Evolutionary conservation across 495 filamentous ascomycete genomes (phyloP), one percentile per base, ranked within the genome.

Genomic region (Tuber aestivum): DNA sequence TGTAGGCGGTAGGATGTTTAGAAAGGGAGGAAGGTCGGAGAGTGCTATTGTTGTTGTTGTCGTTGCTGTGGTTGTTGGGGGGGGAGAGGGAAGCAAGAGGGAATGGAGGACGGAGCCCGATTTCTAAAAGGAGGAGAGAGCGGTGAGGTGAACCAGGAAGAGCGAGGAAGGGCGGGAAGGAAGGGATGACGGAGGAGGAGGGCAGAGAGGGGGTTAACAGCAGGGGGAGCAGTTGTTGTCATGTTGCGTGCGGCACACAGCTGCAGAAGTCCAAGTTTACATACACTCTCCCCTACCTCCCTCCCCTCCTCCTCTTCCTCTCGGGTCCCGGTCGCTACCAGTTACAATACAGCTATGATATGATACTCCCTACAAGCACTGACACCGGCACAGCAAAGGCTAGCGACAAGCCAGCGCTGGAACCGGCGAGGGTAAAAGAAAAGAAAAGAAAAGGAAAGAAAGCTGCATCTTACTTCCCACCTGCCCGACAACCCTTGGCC

Each of bases 121-220:
- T 84, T 37, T 84, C 77, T 74, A 82, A 81, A 50, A 80, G 83
- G 83, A 79, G n/a, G n/a, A 78, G 80, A 80, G 82, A 77, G 77
- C 73, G 38, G 78, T 78, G 70, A 76, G 77, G 70, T 27, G 56
- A 65, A n/a, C 27, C 27, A 77, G 41, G 75, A 76, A 70, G 73
- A 20, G 65, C 72, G 71, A 41, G 65, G 78, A 71, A 69, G 69
- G 41, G n/a, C 41, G 70, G 23, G 76, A 42, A 37, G 70, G 41
- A 48, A 48, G 69, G 69, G 74, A 42, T 69, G 61, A 68, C 50
- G 41, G 65, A 35, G 69, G 44, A 65, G 70, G 75, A 76, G 69
- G 56, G 1, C n/a, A 83, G 79, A 82, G 82, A 82, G 76, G 18
- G 76, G 75, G 81, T 81, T 76, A 74, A 75, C 76, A 74, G 71